Evolutionary conservation across 192 early-diverging fungal species (phyloP).

Genomic region (Coemansia sp.): DNA sequence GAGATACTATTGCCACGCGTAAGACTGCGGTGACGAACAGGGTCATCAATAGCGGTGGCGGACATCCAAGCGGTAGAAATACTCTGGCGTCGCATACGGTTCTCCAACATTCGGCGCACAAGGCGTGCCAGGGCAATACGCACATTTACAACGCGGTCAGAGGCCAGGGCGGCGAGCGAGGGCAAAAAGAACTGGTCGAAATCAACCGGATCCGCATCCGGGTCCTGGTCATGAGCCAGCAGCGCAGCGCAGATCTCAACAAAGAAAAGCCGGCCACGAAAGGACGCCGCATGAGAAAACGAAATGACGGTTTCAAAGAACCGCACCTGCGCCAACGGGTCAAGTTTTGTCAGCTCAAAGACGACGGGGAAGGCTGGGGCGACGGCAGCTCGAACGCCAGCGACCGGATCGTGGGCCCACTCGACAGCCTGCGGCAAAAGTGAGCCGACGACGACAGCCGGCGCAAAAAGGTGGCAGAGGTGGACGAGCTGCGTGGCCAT

Average conservation of each 20-base stretch:
- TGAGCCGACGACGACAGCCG: slow-evolving; percentile 62
- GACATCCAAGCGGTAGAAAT: slow-evolving; percentile 21
- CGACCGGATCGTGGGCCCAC: slow-evolving; percentile 60
- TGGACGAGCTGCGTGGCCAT: slow-evolving; percentile 68
- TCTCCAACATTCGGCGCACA: slow-evolving; percentile 49
- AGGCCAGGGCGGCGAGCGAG: slow-evolving; percentile 59
- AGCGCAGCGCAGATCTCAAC: slow-evolving; percentile 73
- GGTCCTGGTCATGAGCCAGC: slow-evolving; percentile 62
- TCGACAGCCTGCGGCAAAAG: slow-evolving; percentile 68
- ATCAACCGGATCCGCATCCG: slow-evolving; percentile 56
- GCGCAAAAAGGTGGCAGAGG: slow-evolving; percentile 66
- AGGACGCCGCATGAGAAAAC: slow-evolving; percentile 52
- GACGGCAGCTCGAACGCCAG: slow-evolving; percentile 60
- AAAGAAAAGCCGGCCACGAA: slow-evolving; percentile 60
- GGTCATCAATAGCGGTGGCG: background rate
- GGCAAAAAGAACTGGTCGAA: slow-evolving; percentile 76
- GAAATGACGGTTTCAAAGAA: slow-evolving; percentile 58
- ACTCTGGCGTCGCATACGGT: slow-evolving; percentile 43
- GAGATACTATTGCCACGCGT: background rate
- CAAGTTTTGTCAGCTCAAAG: slow-evolving; percentile 52
- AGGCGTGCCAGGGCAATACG: slow-evolving; percentile 72
- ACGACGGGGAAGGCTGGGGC: slow-evolving; percentile 48
- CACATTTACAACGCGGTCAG: slow-evolving; percentile 72
- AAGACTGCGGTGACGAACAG: background rate
- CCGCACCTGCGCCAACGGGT: slow-evolving; percentile 36